phyloP scores from a whole-genome alignment of 257 asterid genomes.

The Gentiana macrophylla region DNA sequence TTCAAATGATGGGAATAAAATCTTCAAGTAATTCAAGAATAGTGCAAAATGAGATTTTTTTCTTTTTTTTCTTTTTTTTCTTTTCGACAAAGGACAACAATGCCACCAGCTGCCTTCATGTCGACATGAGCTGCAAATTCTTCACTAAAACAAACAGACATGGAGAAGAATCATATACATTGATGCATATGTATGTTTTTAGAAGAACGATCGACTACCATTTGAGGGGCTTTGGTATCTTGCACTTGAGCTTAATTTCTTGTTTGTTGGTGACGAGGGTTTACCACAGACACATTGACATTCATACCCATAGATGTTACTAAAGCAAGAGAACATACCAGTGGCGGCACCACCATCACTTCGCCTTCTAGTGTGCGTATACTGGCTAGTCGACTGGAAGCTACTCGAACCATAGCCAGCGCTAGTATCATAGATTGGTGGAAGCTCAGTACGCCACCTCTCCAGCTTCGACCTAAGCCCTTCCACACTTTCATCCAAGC shows the following conservation, averaged over 20 bases:
- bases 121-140: too few relatives aligned
- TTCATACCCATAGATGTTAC: conserved; percentile 58
- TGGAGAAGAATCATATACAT: too few relatives aligned
- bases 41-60: too few relatives aligned
- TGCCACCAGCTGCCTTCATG: too few relatives aligned
- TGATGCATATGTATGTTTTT: conserved; percentile 1
- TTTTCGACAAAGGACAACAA: too few relatives aligned
- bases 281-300: conserved; percentile 85
- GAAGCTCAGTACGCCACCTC: conserved; percentile 79
- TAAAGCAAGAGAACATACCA: conserved; percentile 74
- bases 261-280: conserved; percentile 28
- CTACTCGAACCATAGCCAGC: conserved; percentile 49
- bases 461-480: conserved; percentile 81
- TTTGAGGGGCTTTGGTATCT: conserved; percentile 39
- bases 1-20: too few relatives aligned
- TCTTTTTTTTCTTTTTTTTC: too few relatives aligned
- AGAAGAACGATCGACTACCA: conserved; percentile 38
- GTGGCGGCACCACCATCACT: conserved; percentile 12
- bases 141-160: too few relatives aligned
- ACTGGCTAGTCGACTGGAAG: conserved; percentile 32
- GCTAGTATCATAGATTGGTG: conserved; percentile 53
- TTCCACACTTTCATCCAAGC: conserved; percentile 76
- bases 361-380: conserved; percentile 21
- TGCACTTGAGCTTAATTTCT: not conserved
- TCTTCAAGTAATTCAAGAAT: too few relatives aligned